Evolutionary conservation across 2,329 filamentous ascomycete species (phyloP).

Genomic region (Penicillium glabrum): DNA sequence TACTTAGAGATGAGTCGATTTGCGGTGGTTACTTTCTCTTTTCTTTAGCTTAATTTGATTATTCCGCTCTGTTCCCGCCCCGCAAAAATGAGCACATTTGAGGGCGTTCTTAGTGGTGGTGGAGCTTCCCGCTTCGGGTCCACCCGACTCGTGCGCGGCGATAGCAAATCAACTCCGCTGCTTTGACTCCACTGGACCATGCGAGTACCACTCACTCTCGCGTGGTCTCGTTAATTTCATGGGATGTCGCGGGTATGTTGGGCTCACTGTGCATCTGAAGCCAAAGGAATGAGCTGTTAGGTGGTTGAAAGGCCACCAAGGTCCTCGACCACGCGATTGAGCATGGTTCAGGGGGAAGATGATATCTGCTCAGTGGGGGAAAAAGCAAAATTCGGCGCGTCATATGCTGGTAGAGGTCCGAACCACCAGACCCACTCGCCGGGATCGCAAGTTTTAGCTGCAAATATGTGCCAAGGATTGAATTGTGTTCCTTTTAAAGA

Average conservation of each 20-base stretch:
- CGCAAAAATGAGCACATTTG: slow-evolving; percentile 18
- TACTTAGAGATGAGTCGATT: not conserved
- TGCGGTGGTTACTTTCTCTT: not conserved
- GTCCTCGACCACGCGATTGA: not conserved
- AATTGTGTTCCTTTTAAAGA: not conserved
- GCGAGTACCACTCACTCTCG: not conserved
- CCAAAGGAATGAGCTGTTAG: not conserved
- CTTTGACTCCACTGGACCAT: not conserved
- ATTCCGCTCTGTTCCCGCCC: not conserved
- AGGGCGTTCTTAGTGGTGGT: slow-evolving; percentile 9
- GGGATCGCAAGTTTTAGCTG: not conserved
- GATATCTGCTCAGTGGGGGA: not conserved
- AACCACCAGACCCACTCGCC: not conserved
- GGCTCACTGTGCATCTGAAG: not conserved
- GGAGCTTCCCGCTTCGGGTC: slow-evolving; percentile 8
- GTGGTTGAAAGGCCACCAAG: not conserved
- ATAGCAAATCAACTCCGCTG: not conserved
- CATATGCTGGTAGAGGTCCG: not conserved
- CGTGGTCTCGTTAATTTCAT: not conserved
- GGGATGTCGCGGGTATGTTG: not conserved
- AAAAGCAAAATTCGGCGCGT: not conserved
- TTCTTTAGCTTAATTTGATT: not conserved
- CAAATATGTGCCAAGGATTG: not conserved
- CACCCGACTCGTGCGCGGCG: not conserved
- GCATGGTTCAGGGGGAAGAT: not conserved